Percentiles rank a stretch among this genome's conserved stretches.
phyloP scores from a whole-genome alignment of 2,329 filamentous ascomycete genomes.

The Cordyceps sp. region DNA sequence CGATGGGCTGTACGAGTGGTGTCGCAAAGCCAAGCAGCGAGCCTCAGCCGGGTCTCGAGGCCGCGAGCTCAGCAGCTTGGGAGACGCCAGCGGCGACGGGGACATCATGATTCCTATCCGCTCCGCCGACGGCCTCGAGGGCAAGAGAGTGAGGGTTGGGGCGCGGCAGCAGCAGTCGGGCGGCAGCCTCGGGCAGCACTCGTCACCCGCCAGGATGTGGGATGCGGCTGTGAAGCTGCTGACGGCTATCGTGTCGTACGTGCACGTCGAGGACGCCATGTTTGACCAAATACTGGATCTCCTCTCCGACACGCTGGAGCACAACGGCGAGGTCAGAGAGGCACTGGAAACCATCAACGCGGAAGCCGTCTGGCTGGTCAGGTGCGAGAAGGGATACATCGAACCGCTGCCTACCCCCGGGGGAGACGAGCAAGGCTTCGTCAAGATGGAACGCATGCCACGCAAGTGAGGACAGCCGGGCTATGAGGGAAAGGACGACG shows the following conservation, averaged over 20 bases:
- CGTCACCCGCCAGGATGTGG: conserved; percentile 48
- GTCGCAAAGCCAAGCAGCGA: conserved; percentile 23
- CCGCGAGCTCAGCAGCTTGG: no score
- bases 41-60: conserved; percentile 12
- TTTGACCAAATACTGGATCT: conserved; percentile 58
- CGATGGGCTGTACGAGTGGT: conserved; percentile 34
- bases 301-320: conserved; percentile 32
- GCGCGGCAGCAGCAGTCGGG: conserved; percentile 4
- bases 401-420: conserved; percentile 19
- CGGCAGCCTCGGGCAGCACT: conserved; percentile 36
- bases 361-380: conserved; percentile 61
- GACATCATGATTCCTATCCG: conserved; percentile 17
- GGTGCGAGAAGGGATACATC: conserved; percentile 29
- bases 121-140: conserved; percentile 7
- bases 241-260: conserved; percentile 41
- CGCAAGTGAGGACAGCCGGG: no score
- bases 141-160: conserved; percentile 4
- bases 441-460: conserved; percentile 8
- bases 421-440: conserved; percentile 25
- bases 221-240: conserved; percentile 43
- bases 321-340: conserved; percentile 28
- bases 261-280: conserved; percentile 47
- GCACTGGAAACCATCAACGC: conserved; percentile 49
- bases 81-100: background rate
- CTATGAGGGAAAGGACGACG: no score